A percentile compares a stretch with the other conserved stretches of the same genome.
Evolutionary conservation across 148 eudicot genomes (phyloP).

Genomic region (Suaeda aralocaspica): DNA sequence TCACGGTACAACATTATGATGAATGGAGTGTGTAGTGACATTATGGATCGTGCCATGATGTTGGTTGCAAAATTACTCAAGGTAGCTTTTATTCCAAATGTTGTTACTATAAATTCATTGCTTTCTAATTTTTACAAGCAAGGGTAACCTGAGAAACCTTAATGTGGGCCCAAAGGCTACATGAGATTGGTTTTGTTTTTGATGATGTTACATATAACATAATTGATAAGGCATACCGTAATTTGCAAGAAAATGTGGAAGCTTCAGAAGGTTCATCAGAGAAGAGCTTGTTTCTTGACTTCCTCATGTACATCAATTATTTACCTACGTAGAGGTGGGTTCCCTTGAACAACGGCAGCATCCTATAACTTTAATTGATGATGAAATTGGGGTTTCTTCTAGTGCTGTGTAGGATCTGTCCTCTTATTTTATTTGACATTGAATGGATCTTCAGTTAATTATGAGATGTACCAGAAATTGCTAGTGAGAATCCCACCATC

Average conservation of each 20-base stretch:
- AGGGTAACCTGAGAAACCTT: constrained; percentile 66
- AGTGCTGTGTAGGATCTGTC: constrained; percentile 14
- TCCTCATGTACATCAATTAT: constrained; percentile 77
- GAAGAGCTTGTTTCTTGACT: constrained; percentile 73
- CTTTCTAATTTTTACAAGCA: constrained; percentile 79
- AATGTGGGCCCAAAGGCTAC: constrained; percentile 76
- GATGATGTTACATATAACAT: constrained; percentile 66
- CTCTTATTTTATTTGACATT: constrained; percentile 5
- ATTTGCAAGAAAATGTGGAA: constrained; percentile 36
- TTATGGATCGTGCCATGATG: constrained; percentile 71
- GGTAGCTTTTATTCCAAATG: constrained; percentile 81
- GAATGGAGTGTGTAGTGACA: constrained; percentile 70
- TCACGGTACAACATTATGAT: constrained; percentile 87
- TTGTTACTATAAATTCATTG: constrained; percentile 67
- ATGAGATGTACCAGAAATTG: no score
- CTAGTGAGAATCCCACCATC: no score
- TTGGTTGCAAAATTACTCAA: constrained; percentile 81
- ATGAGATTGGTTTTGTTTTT: constrained; percentile 50
- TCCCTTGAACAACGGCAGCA: constrained; percentile 9
- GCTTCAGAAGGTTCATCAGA: constrained; percentile 39
- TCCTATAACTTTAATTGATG: constrained; percentile 22
- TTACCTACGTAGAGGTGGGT: constrained; percentile 38
- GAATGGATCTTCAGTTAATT: background rate
- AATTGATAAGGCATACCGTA: constrained; percentile 57
- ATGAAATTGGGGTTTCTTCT: constrained; percentile 3